These are phyloP conservation scores for Microstroma glucosiphilum DNA, from an alignment of 1,284 basidiomycete species.

Conservation along the genomic window DNA sequence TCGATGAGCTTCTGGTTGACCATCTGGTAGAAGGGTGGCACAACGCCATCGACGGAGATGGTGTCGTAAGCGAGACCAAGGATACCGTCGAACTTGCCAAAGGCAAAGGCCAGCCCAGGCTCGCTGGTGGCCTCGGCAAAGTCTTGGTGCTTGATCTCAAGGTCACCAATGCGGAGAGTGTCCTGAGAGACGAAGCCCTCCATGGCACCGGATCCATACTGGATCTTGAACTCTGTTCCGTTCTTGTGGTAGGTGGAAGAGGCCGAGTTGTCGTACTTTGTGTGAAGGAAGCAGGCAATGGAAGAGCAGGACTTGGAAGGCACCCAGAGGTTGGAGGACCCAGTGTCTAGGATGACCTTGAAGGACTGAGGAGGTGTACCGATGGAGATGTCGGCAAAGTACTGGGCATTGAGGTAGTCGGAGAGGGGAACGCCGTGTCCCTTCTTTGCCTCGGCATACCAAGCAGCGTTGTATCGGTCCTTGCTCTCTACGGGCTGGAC, in stretches of 20 bases:
- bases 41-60: slow-evolving; percentile 88
- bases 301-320: slow-evolving; percentile 82
- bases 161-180: slow-evolving; percentile 72
- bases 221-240: slow-evolving; percentile 83
- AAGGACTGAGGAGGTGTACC: slow-evolving; percentile 69
- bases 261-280: slow-evolving; percentile 75
- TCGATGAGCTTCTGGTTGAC: slow-evolving; percentile 76
- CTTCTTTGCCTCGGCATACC: slow-evolving; percentile 56
- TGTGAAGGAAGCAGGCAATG: slow-evolving; percentile 95
- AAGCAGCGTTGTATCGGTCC: slow-evolving; percentile 23
- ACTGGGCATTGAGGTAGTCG: slow-evolving; percentile 98
- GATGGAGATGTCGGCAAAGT: slow-evolving; percentile 80
- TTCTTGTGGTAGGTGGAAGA: slow-evolving; percentile 89
- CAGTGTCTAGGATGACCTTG: slow-evolving; percentile 77
- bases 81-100: slow-evolving; percentile 92
- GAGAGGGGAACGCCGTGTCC: slow-evolving; percentile 84
- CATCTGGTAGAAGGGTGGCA: slow-evolving; percentile 94
- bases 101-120: slow-evolving; percentile 94
- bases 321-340: slow-evolving; percentile 89
- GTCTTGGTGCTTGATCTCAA: slow-evolving; percentile 69
- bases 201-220: slow-evolving; percentile 94
- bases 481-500: slow-evolving; percentile 42
- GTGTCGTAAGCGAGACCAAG: slow-evolving; percentile 92
- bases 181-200: slow-evolving; percentile 93
- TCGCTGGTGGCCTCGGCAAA: slow-evolving; percentile 97